These are phyloP conservation scores for Pistacia vera DNA, from an alignment of 345 rosid genomes.

Conservation along the genomic window DNA sequence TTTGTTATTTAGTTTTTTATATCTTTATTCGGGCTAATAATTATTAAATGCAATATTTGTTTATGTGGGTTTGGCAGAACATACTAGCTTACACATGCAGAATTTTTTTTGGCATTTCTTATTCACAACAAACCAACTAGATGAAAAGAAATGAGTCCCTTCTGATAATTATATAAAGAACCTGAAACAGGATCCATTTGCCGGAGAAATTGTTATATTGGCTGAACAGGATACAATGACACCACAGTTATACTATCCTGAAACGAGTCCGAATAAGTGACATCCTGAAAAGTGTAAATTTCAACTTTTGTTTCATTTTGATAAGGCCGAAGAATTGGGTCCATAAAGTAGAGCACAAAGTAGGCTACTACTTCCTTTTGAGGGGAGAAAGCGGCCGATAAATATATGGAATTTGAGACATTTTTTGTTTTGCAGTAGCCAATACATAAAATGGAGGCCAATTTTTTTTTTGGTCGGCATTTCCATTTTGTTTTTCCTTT, in stretches of 20 bases:
- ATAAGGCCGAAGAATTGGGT: background rate
- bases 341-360: constrained; percentile 11
- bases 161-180: too few species aligned
- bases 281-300: background rate
- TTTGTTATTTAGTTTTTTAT: too few species aligned
- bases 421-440: constrained; percentile 5
- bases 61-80: too few species aligned
- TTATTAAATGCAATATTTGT: too few species aligned
- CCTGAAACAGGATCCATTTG: background rate
- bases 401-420: constrained; percentile 8
- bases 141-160: too few species aligned
- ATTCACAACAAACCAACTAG: too few species aligned
- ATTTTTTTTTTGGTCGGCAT: background rate
- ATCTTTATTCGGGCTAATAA: too few species aligned
- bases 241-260: background rate
- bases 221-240: constrained; percentile 1
- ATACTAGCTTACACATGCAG: too few species aligned
- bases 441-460: constrained; percentile 3
- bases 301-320: background rate
- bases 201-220: constrained; percentile 12
- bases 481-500: background rate
- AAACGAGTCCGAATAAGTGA: background rate
- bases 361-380: background rate
- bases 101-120: too few species aligned
- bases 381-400: constrained; percentile 8